phyloP scores from a whole-genome alignment of 768 basidiomycete species.

The Xerocomellus intermedius region DNA sequence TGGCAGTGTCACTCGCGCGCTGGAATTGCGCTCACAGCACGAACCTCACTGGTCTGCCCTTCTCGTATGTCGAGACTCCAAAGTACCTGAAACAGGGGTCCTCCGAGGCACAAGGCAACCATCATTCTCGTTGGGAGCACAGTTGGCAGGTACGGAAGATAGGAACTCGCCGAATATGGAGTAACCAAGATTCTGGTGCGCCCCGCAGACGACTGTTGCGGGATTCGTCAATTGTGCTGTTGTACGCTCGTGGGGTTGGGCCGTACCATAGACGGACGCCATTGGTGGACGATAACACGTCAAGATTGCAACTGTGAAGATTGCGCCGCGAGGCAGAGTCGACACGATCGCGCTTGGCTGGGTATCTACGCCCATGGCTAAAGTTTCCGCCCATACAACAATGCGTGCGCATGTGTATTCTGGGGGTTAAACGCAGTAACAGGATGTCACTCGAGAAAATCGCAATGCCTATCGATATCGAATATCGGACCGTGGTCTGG shows the following conservation, averaged over 20 bases:
- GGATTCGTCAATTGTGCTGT: not conserved
- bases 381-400: conserved; percentile 41
- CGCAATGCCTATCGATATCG: conserved; percentile 60
- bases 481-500: conserved; percentile 57
- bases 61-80: conserved; percentile 55
- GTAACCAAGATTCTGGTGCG: conserved; percentile 58
- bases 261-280: not conserved
- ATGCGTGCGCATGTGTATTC: not conserved
- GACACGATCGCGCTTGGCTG: conserved; percentile 67
- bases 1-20: conserved; percentile 49
- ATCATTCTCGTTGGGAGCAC: conserved; percentile 68
- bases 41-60: conserved; percentile 67
- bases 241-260: not conserved
- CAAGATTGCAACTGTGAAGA: conserved; percentile 77
- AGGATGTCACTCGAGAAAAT: conserved; percentile 71
- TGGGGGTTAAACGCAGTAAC: not conserved
- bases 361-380: conserved; percentile 64
- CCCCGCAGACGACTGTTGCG: not conserved
- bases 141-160: conserved; percentile 69
- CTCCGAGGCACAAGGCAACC: conserved; percentile 44
- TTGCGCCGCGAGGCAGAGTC: conserved; percentile 64
- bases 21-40: conserved; percentile 59
- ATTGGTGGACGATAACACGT: conserved; percentile 46
- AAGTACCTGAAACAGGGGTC: conserved; percentile 39
- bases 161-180: conserved; percentile 61